Base-by-base conservation (phyloP, 768 basidiomycete genomes). In the Termitomyces sp. region DNA sequence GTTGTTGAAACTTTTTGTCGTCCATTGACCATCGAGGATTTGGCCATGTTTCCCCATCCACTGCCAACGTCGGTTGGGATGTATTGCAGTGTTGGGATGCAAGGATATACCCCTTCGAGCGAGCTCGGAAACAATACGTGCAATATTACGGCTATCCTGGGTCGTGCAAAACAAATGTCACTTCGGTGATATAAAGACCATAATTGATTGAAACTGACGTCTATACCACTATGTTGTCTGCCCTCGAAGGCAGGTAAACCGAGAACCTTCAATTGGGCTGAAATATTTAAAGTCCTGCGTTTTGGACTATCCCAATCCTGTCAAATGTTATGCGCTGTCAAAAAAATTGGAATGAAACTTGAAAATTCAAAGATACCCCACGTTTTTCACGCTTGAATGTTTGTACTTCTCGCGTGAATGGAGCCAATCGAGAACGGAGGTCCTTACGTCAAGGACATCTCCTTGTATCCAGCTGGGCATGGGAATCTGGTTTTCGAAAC, bases 71-170 rank as follows among this genome's bases (percentile, higher is more conserved):
- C 82, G 77, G 60, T 80, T 77, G 40, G 84, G 81, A 65, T 82
- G 76, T 63, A 92, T 82, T n/a, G 75, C 61, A 8, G 84, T 84
- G 66, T 95, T 97, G 22, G 92, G 84, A 60, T 83, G 77, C 60
- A 98, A 75, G 57, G 78, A 73, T 33, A 88, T 75, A 30, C 86
- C 86, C 54, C 83, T 80, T 55, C 81, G 72, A 13, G 87, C 87
- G n/a, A 98, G 82, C 65, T 92, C 89, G 51, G 82, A 73, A 42
- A 96, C 69, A 59, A 99, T 85, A 35, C 90, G 84, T 12, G 90
- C 80, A 57, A 98, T 83, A 70, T 99, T 99, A 32, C 90, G 87
- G 36, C 91, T 82, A 72, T 99, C 94, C 93, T 95, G 61, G 59
- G 24, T 65, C 26, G 53, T 56, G 47, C 14, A 50, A 24, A 59